A percentile compares a stretch with the other conserved stretches of the same genome.
Evolutionary conservation across 352 stramenopile genomes (phyloP).

Genomic region (Phytophthora sp.): DNA sequence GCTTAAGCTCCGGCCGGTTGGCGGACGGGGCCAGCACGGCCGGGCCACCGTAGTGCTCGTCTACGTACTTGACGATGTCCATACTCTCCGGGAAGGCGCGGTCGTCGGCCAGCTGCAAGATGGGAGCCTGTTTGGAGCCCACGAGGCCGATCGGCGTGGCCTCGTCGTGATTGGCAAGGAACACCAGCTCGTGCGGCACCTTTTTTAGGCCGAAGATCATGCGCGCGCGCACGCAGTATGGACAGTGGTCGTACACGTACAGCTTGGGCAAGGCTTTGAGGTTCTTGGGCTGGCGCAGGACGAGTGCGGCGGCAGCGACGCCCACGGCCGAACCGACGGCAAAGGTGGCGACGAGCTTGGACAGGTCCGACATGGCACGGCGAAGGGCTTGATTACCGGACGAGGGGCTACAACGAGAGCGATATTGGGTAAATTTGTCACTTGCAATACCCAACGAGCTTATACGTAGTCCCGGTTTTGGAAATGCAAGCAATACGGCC

Average conservation of each 20-base stretch:
- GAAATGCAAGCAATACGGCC: too few species aligned
- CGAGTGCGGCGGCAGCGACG: constrained; percentile 24
- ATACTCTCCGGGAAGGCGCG: constrained; percentile 57
- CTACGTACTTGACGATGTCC: constrained; percentile 72
- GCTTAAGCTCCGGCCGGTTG: constrained; percentile 46
- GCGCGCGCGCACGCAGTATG: constrained; percentile 59
- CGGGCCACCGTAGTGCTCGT: constrained; percentile 51
- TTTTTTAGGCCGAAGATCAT: constrained; percentile 66
- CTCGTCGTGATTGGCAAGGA: constrained; percentile 65
- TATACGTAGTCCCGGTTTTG: too few species aligned
- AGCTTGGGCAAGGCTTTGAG: constrained; percentile 41
- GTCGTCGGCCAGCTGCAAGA: constrained; percentile 51
- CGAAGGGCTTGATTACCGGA: too few species aligned
- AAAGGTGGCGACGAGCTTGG: constrained; percentile 36
- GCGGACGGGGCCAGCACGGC: constrained; percentile 40
- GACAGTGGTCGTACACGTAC: constrained; percentile 69
- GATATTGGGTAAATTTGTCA: background rate
- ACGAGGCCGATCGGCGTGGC: constrained; percentile 55
- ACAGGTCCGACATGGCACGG: constrained; percentile 35
- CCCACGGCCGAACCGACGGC: constrained; percentile 34
- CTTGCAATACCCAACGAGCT: too few species aligned
- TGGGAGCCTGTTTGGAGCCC: constrained; percentile 58
- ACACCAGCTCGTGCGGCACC: constrained; percentile 44
- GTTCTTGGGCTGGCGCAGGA: constrained; percentile 12
- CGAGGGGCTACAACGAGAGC: background rate